Percentiles rank a stretch among this genome's conserved stretches.
phyloP scores from a whole-genome alignment of 257 asterid species.

The Solanum peruvianum region DNA sequence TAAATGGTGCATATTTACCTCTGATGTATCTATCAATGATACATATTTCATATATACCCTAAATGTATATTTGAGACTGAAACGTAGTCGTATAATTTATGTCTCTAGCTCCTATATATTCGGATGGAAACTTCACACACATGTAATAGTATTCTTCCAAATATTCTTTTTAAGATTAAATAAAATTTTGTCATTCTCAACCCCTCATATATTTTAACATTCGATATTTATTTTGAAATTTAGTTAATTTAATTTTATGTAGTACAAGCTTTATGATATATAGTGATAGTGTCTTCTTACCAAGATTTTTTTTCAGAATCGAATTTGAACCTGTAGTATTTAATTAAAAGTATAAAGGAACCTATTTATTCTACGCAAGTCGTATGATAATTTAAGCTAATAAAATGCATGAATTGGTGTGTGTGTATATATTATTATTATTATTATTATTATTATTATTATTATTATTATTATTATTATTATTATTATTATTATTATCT shows the following conservation, averaged over 20 bases:
- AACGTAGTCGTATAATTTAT: not conserved
- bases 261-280: not conserved
- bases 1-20: not conserved
- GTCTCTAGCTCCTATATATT: not conserved
- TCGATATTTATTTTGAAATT: not conserved
- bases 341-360: not conserved
- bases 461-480: too few species aligned
- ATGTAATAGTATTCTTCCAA: not conserved
- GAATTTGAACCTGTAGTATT: not conserved
- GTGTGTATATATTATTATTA: too few species aligned
- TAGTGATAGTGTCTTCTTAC: not conserved
- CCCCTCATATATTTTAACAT: not conserved
- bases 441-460: too few species aligned
- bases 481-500: too few species aligned
- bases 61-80: not conserved
- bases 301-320: not conserved
- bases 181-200: not conserved
- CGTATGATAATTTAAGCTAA: not conserved
- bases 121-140: not conserved
- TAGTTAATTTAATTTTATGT: not conserved
- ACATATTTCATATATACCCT: too few species aligned
- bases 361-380: accelerated
- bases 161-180: not conserved
- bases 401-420: not conserved
- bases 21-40: too few species aligned